Conservation (phyloP, 2,329 filamentous ascomycete genomes). For the Colletotrichum orbiculare region DNA sequence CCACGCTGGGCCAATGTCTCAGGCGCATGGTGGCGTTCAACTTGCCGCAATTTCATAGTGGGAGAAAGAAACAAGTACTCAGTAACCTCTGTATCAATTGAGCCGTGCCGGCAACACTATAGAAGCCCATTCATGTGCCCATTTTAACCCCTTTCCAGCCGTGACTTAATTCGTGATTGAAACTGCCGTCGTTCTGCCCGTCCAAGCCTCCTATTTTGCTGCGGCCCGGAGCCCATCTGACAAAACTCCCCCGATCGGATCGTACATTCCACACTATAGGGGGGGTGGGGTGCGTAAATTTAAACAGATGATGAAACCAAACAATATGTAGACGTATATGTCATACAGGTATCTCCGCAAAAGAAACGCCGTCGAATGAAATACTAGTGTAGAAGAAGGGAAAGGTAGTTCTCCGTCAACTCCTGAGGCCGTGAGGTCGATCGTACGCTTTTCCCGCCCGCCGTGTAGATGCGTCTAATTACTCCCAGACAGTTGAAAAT, state of each 20-base stretch:
- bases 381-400: constrained; percentile 36
- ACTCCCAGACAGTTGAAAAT: constrained; percentile 39
- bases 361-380: constrained; percentile 36
- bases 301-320: constrained; percentile 28
- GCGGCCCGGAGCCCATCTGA: not conserved
- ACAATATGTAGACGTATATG: constrained; percentile 36
- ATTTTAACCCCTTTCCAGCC: not conserved
- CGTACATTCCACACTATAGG: constrained; percentile 13
- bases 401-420: constrained; percentile 34
- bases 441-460: constrained; percentile 33
- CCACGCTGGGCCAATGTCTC: no score
- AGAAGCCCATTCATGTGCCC: constrained; percentile 7
- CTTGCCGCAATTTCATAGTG: no score
- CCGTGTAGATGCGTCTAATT: constrained; percentile 25
- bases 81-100: constrained; percentile 23
- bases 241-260: constrained; percentile 14
- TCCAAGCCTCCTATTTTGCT: not conserved
- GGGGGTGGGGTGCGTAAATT: not conserved
- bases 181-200: constrained; percentile 13
- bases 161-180: no score
- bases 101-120: constrained; percentile 9
- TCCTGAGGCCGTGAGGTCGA: constrained; percentile 23
- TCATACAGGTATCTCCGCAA: constrained; percentile 37
- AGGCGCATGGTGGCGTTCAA: no score
- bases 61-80: no score